Evolutionary conservation across 495 filamentous ascomycete species (phyloP), one percentile per base, ranked within the genome.

Genomic region (Neurospora sp.): DNA sequence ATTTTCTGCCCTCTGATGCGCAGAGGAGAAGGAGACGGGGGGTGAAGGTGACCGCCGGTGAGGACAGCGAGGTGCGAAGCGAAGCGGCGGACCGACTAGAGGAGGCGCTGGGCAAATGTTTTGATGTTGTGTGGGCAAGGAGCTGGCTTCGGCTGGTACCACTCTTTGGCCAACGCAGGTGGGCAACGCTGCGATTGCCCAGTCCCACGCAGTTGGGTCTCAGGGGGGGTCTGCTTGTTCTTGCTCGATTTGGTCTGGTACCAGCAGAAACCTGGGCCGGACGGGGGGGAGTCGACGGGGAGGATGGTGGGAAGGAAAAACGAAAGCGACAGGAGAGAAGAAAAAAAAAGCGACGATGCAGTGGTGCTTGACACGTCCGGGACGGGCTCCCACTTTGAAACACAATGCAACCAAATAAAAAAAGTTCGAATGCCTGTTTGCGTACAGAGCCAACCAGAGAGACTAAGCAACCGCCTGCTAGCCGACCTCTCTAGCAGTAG

Each of bases 1-100:
- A 88, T 87, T 77, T 82, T 78, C 77, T 73, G 73, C 66, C 76
- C 39, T 73, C 75, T 71, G 72, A 74, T 74, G 77, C 76, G 78
- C 76, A 77, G 76, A 75, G 66, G 41, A 71, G 42, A 39, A 41
- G 18, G 35, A 38, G 38, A 38, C 54, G 71, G 69, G 66, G 54
- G 54, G 54, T 62, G 54, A 62, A 35, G 23, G 27, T 62, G 54
- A 31, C 54, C 54, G 54, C 20, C 20, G 42, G 71, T 66, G 35
- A 72, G 38, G 44, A 72, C 37, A 72, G 54, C 44, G 71, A 39
- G 37, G 35, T 37, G 27, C 44, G 44, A 37, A 35, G 41, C 23
- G 70, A 71, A 41, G 39, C 39, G 39, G 39, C 39, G 70, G 70
- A 42, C 54, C 54, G 71, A 46, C 69, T 20, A 39, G 73, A 40